Evolutionary conservation across 1,284 basidiomycete species (phyloP), one percentile per base, ranked within the genome.

Genomic region (Microbotryum violaceum): DNA sequence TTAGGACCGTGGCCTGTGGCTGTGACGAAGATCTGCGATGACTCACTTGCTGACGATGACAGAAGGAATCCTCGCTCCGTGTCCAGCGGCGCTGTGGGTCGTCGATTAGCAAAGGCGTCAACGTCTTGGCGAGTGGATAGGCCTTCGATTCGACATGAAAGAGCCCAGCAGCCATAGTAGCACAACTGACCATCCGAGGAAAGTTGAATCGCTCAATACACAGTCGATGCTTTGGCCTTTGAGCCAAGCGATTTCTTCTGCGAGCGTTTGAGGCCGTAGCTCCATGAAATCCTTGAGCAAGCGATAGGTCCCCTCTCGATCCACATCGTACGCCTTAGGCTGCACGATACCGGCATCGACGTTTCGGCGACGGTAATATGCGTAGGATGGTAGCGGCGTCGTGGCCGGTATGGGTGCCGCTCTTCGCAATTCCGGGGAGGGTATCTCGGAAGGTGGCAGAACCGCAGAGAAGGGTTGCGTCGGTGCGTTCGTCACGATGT

Each of bases 161-260:
- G 20, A 21, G 46, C 33, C 46, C 20, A 45, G 56, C 25, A 25
- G 52, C 56, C 21, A 52, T 52, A 49, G 49, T 20, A 27, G 23
- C 9, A 53, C 7, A 4, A 74, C 82, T 60, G 70, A 86, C 86
- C 86, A 88, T 57, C 84, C 86, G 23, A 88, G 78, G 71, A 88
- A 88, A 2, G 86, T 86, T 4, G 86, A 85, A 71, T 89, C 87
- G 70, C 84, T 86, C 45, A 89, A 73, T 1, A 88, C 85, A 54
- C 82, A 83, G 65, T 83, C 78, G 2, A 82, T 82, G 0, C 75
- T 65, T 31, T 82, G 77, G 6, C 78, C 74, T 6, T 70, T 70
- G 6, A 88, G 77, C 86, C 86, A 89, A 25, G 72, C 69, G 0
- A 75, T 73, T 72, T 89, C 87, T 49, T 79, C 76, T 31, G 77